phyloP scores from a whole-genome alignment of 805 yeast species.

The Saturnispora sanitii region DNA sequence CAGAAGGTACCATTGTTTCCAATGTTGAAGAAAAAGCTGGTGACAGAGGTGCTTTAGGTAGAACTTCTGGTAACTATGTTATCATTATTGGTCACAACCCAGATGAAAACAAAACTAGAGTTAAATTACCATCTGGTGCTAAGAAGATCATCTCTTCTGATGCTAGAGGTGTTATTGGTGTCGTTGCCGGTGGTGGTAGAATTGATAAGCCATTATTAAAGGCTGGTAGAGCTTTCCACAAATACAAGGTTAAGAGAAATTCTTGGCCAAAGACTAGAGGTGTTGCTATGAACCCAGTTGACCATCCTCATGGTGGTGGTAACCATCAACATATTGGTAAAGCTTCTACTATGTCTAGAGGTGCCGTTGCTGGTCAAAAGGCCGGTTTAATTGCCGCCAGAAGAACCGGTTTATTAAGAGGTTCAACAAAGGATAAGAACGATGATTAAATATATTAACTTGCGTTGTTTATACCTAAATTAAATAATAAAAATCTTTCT shows the following conservation, averaged over 20 bases:
- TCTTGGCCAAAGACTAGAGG: slow-evolving; percentile 99
- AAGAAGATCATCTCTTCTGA: slow-evolving; percentile 91
- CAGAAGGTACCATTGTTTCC: slow-evolving; percentile 98
- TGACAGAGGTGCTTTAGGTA: slow-evolving; percentile 99
- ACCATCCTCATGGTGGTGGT: slow-evolving; percentile 99
- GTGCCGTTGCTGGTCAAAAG: slow-evolving; percentile 99
- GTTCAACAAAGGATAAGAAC: slow-evolving; percentile 67
- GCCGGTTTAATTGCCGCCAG: slow-evolving; percentile 99
- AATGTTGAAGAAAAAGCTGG: slow-evolving; percentile 98
- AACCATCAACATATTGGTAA: slow-evolving; percentile 99
- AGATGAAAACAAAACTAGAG: slow-evolving; percentile 98
- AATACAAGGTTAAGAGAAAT: slow-evolving; percentile 98
- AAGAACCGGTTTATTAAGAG: slow-evolving; percentile 99
- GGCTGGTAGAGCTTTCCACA: slow-evolving; percentile 99
- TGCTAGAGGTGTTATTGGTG: slow-evolving; percentile 99
- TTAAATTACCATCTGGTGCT: slow-evolving; percentile 98
- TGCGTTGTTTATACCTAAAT: slow-evolving; percentile 1
- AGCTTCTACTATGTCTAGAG: slow-evolving; percentile 98
- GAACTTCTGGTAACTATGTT: slow-evolving; percentile 99
- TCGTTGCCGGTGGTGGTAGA: slow-evolving; percentile 99
- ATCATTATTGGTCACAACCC: slow-evolving; percentile 99
- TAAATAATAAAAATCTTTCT: background rate
- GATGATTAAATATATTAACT: slow-evolving; percentile 21
- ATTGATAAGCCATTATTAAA: slow-evolving; percentile 98
- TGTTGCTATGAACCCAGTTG: slow-evolving; percentile 99